Evolutionary conservation across 306 rosid genomes (phyloP).

Genomic region (Hippophae gyantsensis): DNA sequence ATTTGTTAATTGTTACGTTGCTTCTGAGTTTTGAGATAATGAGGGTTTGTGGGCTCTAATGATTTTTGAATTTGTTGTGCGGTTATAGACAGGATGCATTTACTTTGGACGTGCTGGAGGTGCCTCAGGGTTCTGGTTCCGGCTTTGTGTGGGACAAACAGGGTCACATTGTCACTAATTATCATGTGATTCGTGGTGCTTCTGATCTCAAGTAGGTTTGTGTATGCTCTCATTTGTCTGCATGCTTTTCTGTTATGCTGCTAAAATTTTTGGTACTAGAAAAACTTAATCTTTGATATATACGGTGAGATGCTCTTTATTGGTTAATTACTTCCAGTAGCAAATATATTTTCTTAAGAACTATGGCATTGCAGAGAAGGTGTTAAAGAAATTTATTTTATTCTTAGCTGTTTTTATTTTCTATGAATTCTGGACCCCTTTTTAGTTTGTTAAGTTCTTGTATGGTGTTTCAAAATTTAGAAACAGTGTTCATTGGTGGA

Average conservation of each 20-base stretch:
- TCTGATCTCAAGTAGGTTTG: slow-evolving; percentile 80
- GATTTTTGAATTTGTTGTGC: slow-evolving; percentile 7
- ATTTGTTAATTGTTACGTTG: no score
- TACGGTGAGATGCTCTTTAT: no score
- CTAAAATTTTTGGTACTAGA: not conserved
- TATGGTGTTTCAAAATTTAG: no score
- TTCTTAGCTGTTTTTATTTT: no score
- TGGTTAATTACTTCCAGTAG: no score
- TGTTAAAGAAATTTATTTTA: no score
- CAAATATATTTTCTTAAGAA: no score
- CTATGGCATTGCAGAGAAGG: no score
- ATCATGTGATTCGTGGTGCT: slow-evolving; percentile 96
- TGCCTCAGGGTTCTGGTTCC: slow-evolving; percentile 95
- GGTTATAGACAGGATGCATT: slow-evolving; percentile 87
- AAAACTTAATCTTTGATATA: not conserved
- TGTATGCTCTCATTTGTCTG: not conserved
- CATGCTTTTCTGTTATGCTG: slow-evolving; percentile 2
- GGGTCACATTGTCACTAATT: slow-evolving; percentile 87
- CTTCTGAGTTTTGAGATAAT: not conserved
- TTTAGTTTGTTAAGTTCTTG: no score
- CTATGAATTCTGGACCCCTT: no score
- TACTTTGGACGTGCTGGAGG: slow-evolving; percentile 90
- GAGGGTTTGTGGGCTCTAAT: not conserved
- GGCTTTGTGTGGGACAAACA: slow-evolving; percentile 91
- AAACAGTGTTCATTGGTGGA: no score